phyloP scores from a whole-genome alignment of 1,139 yeast genomes.

The Candida frijolesensis region DNA sequence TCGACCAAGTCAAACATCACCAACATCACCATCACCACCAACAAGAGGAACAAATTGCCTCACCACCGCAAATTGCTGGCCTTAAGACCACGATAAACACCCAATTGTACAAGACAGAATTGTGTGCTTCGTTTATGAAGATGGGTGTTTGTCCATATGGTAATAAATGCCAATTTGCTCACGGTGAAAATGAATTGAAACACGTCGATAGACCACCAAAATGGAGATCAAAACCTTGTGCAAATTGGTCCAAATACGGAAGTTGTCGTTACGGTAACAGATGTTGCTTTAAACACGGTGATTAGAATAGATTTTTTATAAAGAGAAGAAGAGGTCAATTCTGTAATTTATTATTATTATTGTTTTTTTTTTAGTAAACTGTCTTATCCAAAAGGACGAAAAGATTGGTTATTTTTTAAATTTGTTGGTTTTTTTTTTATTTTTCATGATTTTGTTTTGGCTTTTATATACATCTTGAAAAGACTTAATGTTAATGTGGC shows the following conservation, averaged over 20 bases:
- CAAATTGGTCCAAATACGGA: constrained; percentile 83
- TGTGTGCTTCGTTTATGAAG: constrained; percentile 77
- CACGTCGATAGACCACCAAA: constrained; percentile 74
- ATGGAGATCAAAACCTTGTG: constrained; percentile 91
- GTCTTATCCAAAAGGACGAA: not conserved
- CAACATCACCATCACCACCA: constrained; percentile 1
- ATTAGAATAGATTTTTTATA: constrained; percentile 14
- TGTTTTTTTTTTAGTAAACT: not conserved
- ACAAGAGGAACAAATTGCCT: not conserved
- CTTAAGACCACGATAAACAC: constrained; percentile 48
- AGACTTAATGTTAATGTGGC: not conserved
- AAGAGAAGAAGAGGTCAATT: not conserved
- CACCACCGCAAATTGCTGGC: not conserved
- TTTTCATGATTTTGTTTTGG: not conserved
- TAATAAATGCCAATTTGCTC: constrained; percentile 92
- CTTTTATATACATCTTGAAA: not conserved
- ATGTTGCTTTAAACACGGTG: constrained; percentile 87
- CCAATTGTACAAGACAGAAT: constrained; percentile 84
- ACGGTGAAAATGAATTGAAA: constrained; percentile 79
- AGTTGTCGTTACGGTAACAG: constrained; percentile 87
- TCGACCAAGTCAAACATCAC: constrained; percentile 22
- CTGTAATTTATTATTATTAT: constrained; percentile 1
- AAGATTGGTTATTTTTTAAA: not conserved
- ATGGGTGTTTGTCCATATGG: constrained; percentile 85
- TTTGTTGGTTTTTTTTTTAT: not conserved